phyloP scores from a whole-genome alignment of 2,329 filamentous ascomycete genomes.

The Thelonectria rubi region DNA sequence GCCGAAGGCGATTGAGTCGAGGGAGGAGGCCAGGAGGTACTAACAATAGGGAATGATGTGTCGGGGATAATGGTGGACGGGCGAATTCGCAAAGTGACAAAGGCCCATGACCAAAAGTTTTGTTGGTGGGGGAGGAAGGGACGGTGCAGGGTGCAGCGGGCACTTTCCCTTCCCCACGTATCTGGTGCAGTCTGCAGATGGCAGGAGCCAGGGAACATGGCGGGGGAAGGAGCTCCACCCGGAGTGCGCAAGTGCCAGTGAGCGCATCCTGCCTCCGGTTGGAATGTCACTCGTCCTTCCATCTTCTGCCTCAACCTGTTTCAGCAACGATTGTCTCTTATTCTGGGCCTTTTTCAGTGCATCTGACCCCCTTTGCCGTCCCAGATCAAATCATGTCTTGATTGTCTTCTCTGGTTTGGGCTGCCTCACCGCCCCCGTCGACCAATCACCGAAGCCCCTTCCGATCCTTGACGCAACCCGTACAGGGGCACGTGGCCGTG shows the following conservation, averaged over 20 bases:
- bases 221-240: conserved; percentile 3
- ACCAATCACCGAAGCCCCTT: not conserved
- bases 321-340: not conserved
- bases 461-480: conserved; percentile 9
- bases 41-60: too few relatives aligned
- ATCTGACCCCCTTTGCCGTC: conserved; percentile 5
- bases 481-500: conserved; percentile 17
- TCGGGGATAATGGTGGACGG: not conserved
- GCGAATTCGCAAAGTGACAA: conserved; percentile 25
- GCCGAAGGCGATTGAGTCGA: not conserved
- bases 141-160: not conserved
- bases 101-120: conserved; percentile 26
- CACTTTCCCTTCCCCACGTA: conserved; percentile 18
- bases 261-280: not conserved
- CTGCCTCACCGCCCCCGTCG: conserved; percentile 3
- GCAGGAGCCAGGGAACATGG: conserved; percentile 6
- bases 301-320: not conserved
- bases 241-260: not conserved
- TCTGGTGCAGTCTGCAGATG: not conserved
- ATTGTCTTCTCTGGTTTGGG: not conserved
- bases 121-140: conserved; percentile 11
- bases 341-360: not conserved
- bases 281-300: not conserved
- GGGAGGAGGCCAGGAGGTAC: not conserved
- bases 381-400: not conserved